A percentile compares a stretch with the other conserved stretches of the same genome.
These are phyloP conservation scores for Stevia rebaudiana DNA, from an alignment of 140 eudicot species.

Conservation along the genomic window DNA sequence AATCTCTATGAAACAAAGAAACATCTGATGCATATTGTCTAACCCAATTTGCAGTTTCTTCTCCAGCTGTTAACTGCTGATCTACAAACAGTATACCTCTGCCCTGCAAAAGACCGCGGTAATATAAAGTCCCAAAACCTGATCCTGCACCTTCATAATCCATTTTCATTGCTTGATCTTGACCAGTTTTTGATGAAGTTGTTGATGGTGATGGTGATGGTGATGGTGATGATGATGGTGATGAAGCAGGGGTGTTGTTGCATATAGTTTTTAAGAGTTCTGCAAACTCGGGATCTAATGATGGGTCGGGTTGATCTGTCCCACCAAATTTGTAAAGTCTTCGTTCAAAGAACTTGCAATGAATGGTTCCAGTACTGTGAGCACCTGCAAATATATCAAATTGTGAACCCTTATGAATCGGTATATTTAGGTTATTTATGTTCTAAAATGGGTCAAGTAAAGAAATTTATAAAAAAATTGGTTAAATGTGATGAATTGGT, in stretches of 20 bases:
- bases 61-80: slow-evolving; percentile 72
- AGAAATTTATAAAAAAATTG: neutral
- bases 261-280: slow-evolving; percentile 45
- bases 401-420: neutral
- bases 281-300: slow-evolving; percentile 50
- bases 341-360: slow-evolving; percentile 57
- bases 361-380: slow-evolving; percentile 73
- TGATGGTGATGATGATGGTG: slow-evolving; percentile 34
- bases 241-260: slow-evolving; percentile 22
- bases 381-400: slow-evolving; percentile 43
- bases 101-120: slow-evolving; percentile 58
- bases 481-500: neutral
- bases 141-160: slow-evolving; percentile 62
- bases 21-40: slow-evolving; percentile 59
- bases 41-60: slow-evolving; percentile 62
- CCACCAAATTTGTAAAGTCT: slow-evolving; percentile 63
- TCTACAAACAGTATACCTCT: slow-evolving; percentile 68
- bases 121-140: slow-evolving; percentile 60
- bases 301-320: slow-evolving; percentile 45
- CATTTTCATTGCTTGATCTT: slow-evolving; percentile 52
- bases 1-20: slow-evolving; percentile 53
- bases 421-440: neutral
- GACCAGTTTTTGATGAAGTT: slow-evolving; percentile 23
- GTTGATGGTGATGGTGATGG: slow-evolving; percentile 37
- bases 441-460: neutral